Conservation (phyloP, 2,329 filamentous ascomycete species). For the Alternaria panax region DNA sequence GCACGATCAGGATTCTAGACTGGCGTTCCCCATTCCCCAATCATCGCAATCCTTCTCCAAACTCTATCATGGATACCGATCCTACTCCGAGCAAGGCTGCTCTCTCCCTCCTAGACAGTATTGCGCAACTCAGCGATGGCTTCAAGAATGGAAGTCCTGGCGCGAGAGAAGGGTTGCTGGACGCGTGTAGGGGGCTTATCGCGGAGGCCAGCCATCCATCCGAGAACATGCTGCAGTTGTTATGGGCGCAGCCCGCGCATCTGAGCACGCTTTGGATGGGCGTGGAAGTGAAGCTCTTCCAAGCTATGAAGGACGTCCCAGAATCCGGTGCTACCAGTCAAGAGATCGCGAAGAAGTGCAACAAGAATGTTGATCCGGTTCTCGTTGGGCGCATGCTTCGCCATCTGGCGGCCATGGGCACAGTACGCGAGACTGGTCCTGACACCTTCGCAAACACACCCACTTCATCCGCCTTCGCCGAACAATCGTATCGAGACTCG, state of each 20-base stretch:
- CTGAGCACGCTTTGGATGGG: constrained; percentile 28
- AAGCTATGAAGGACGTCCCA: constrained; percentile 24
- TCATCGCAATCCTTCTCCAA: background rate
- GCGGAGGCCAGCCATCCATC: constrained; percentile 34
- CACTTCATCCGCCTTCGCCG: constrained; percentile 24
- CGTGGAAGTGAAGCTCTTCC: constrained; percentile 33
- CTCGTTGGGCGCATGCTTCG: constrained; percentile 38
- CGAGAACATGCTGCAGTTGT: constrained; percentile 28
- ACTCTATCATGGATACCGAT: constrained; percentile 6
- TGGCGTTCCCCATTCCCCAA: background rate
- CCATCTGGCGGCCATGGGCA: constrained; percentile 38
- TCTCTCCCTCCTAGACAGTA: constrained; percentile 29
- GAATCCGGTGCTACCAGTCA: constrained; percentile 15
- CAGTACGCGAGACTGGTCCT: constrained; percentile 26
- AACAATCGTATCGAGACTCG: constrained; percentile 30
- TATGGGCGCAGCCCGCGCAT: constrained; percentile 37
- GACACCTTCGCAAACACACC: constrained; percentile 29
- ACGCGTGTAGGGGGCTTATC: constrained; percentile 31
- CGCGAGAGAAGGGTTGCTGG: constrained; percentile 30
- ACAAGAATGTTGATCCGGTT: constrained; percentile 23
- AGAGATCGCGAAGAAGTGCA: constrained; percentile 25
- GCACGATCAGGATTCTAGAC: background rate
- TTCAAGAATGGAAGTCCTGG: constrained; percentile 24
- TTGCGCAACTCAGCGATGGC: constrained; percentile 25
- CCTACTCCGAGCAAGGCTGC: constrained; percentile 8